These are phyloP conservation scores for Elongisporangium prolatum DNA, from an alignment of 352 stramenopile species.

Conservation along the genomic window DNA sequence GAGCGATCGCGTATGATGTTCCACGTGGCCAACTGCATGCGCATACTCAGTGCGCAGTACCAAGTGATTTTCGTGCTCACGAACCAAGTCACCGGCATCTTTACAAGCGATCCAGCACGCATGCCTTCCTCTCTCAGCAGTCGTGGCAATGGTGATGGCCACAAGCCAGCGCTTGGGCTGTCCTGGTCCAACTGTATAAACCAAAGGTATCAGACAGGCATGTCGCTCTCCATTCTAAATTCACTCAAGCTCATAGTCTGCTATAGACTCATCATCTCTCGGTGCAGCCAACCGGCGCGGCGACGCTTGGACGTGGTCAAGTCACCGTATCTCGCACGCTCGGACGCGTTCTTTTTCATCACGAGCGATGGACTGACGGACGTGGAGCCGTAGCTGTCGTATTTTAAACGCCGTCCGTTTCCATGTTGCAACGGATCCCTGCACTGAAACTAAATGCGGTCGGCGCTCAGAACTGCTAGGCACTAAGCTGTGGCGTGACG, in stretches of 20 bases:
- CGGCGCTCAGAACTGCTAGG: background rate
- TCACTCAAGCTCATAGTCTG: background rate
- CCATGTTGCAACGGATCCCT: background rate
- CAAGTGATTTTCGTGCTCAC: constrained; percentile 67
- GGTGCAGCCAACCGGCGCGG: constrained; percentile 16
- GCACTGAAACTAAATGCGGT: background rate
- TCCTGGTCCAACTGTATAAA: constrained; percentile 86
- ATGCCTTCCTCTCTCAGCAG: background rate
- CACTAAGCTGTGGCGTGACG: background rate
- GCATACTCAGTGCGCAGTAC: constrained; percentile 76
- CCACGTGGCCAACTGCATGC: constrained; percentile 80
- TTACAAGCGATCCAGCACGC: constrained; percentile 19
- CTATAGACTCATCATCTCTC: constrained; percentile 50
- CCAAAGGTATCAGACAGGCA: constrained; percentile 34
- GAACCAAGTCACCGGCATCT: constrained; percentile 79
- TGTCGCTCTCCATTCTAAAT: background rate
- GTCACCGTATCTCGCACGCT: constrained; percentile 42
- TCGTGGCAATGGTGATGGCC: constrained; percentile 1
- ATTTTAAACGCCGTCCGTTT: background rate
- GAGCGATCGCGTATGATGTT: constrained; percentile 77
- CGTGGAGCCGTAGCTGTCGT: background rate
- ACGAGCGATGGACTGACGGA: constrained; percentile 36
- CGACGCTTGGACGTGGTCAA: constrained; percentile 48
- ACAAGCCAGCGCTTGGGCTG: constrained; percentile 62
- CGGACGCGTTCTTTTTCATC: constrained; percentile 48